phyloP scores from a whole-genome alignment of 2,329 filamentous ascomycete species.

The Colletotrichum sp. region DNA sequence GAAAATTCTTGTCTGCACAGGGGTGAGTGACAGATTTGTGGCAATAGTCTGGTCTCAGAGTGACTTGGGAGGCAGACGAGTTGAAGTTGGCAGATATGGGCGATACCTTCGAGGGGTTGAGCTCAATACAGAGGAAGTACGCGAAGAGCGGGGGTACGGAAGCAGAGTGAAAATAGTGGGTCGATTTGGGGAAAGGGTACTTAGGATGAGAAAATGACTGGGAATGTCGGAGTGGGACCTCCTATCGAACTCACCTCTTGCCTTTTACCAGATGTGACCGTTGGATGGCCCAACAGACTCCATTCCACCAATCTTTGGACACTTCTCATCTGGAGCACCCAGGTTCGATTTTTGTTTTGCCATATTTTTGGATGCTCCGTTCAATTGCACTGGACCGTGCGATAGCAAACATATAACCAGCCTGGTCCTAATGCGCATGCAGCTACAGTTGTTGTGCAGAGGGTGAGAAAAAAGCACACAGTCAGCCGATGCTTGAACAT shows the following conservation, averaged over 20 bases:
- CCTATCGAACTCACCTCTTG: slow-evolving; percentile 70
- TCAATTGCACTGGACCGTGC: background rate
- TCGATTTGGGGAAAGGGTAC: background rate
- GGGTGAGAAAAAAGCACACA: background rate
- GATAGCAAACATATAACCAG: background rate
- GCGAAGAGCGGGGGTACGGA: background rate
- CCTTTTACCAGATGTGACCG: slow-evolving; percentile 75
- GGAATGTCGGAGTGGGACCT: slow-evolving; percentile 59
- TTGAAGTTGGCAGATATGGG: background rate
- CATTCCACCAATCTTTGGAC: slow-evolving; percentile 45
- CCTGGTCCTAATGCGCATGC: background rate
- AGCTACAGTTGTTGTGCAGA: background rate
- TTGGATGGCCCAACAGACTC: slow-evolving; percentile 50
- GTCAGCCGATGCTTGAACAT: background rate
- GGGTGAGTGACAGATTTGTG: background rate
- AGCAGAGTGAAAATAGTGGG: background rate
- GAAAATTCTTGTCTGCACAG: background rate
- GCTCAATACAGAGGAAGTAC: background rate
- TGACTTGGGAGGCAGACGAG: background rate
- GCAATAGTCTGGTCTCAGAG: background rate
- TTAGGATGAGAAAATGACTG: background rate
- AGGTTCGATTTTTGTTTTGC: slow-evolving; percentile 29
- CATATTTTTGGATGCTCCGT: background rate
- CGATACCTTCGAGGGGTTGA: background rate
- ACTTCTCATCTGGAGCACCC: slow-evolving; percentile 24